phyloP scores from a whole-genome alignment of 352 stramenopile genomes.

The Globisporangium recalcitrans region DNA sequence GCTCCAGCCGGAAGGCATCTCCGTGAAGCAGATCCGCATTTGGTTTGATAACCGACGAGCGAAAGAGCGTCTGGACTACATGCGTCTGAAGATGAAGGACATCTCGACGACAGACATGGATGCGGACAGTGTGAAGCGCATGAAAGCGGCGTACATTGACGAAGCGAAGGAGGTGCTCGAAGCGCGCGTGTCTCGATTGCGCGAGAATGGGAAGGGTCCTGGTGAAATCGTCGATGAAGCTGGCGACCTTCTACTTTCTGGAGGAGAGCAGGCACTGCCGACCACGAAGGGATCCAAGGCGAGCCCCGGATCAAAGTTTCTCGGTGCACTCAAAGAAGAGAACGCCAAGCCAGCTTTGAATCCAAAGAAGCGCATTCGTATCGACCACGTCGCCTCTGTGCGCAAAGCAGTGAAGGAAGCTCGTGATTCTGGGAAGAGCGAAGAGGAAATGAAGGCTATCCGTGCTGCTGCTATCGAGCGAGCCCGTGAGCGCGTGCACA shows the following conservation, averaged over 20 bases:
- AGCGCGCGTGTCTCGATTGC: slow-evolving; percentile 70
- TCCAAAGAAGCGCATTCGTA: slow-evolving; percentile 80
- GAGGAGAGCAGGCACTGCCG: slow-evolving; percentile 39
- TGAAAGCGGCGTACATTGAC: slow-evolving; percentile 86
- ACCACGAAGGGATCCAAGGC: slow-evolving; percentile 29
- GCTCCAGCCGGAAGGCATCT: slow-evolving; percentile 81
- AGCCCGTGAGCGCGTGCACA: slow-evolving; percentile 66
- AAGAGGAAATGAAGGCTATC: slow-evolving; percentile 73
- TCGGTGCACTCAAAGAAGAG: slow-evolving; percentile 13
- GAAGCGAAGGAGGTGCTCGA: slow-evolving; percentile 86
- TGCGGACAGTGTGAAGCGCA: slow-evolving; percentile 78
- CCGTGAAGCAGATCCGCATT: slow-evolving; percentile 84
- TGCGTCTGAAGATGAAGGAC: slow-evolving; percentile 88
- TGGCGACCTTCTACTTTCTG: slow-evolving; percentile 58
- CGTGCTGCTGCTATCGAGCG: slow-evolving; percentile 70
- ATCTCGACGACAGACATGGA: slow-evolving; percentile 83
- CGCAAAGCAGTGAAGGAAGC: slow-evolving; percentile 75
- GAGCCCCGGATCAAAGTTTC: slow-evolving; percentile 27
- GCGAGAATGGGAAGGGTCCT: slow-evolving; percentile 65
- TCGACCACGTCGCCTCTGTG: slow-evolving; percentile 83
- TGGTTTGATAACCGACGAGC: slow-evolving; percentile 86
- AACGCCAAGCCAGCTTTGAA: slow-evolving; percentile 21
- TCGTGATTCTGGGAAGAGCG: slow-evolving; percentile 61
- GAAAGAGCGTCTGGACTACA: slow-evolving; percentile 84
- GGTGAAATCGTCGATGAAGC: slow-evolving; percentile 79